Evolutionary conservation across 306 rosid genomes (phyloP), one percentile per base, ranked within the genome.

Genomic region (Delonix regia): DNA sequence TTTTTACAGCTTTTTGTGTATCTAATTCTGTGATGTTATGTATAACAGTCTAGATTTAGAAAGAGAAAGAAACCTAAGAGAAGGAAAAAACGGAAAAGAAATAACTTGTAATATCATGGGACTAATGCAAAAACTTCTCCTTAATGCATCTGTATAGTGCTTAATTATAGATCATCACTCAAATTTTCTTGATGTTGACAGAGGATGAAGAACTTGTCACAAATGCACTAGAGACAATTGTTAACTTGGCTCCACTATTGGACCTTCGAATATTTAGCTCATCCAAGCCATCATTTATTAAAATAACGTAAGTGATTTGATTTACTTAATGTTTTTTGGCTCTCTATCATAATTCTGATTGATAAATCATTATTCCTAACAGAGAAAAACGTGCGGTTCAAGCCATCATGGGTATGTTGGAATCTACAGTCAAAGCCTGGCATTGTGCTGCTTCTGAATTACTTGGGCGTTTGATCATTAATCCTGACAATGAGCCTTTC

Each of bases 201-300:
- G 99, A 93, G 97, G 99, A 96, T 77, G 98, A 96, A 82, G 99
- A 96, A 84, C 97, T 96, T 84, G 98, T 96, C 81, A 91, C 98
- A 70, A 96, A 96, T 86, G 90, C 98, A 56, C 90, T 96, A 4
- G 98, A 96, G 93, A 91, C 99, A 68, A 86, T 96, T 83, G 98
- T 93, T 78, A 96, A 96, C 85, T 90, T 96, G 90, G 97, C 97
- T 75, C 99, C 99, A 0, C 77, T 88, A 21, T 88, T 93, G 76
- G 99, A 96, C 82, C 99, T 96, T 83, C 90, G 96, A 47, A 90
- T 93, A 68, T 93, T 95, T 83, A 89, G 97, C 88, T 93, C 99
- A 57, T 86, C 91, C 67, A 93, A 93, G 84, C 92, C 99, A 69
- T 93, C 98, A 69, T 93, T 85, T 86, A 93, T 93, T 83, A 96